Conservation (phyloP, 2,329 filamentous ascomycete species). For the Fusarium begoniae region DNA sequence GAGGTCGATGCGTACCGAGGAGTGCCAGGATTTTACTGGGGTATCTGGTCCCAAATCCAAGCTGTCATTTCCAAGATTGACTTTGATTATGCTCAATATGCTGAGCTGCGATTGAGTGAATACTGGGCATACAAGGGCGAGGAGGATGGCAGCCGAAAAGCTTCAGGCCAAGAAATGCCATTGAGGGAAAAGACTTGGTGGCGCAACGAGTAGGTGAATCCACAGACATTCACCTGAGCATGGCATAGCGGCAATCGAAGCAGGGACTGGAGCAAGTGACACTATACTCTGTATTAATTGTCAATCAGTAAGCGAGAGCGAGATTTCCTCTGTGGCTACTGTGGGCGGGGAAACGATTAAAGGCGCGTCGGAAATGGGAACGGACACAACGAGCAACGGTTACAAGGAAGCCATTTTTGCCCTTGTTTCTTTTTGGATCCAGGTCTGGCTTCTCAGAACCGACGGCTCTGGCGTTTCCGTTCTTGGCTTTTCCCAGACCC, state of each 20-base stretch:
- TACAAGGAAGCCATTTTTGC: slow-evolving; percentile 19
- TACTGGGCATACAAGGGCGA: slow-evolving; percentile 93
- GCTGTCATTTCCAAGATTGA: slow-evolving; percentile 93
- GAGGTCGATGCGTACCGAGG: slow-evolving; percentile 91
- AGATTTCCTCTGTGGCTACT: slow-evolving; percentile 6
- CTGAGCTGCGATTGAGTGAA: slow-evolving; percentile 84
- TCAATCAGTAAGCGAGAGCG: slow-evolving; percentile 11
- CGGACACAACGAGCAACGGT: slow-evolving; percentile 18
- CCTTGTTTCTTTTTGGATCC: slow-evolving; percentile 14
- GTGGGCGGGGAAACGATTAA: slow-evolving; percentile 7
- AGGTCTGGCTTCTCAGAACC: slow-evolving; percentile 24
- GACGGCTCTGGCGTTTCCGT: slow-evolving; percentile 14
- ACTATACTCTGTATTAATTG: background rate
- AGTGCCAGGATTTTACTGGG: slow-evolving; percentile 90
- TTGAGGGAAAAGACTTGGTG: slow-evolving; percentile 85
- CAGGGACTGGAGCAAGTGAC: slow-evolving; percentile 18
- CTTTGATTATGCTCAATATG: slow-evolving; percentile 95
- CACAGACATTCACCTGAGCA: background rate
- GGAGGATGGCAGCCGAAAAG: slow-evolving; percentile 67
- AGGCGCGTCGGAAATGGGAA: slow-evolving; percentile 16
- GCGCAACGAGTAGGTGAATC: slow-evolving; percentile 33
- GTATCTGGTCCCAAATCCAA: slow-evolving; percentile 96
- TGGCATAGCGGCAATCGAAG: background rate
- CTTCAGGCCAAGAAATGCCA: slow-evolving; percentile 67
- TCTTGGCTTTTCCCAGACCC: slow-evolving; percentile 1